phyloP scores from a whole-genome alignment of 129 eudicot species.

The Flaveria brownii region DNA sequence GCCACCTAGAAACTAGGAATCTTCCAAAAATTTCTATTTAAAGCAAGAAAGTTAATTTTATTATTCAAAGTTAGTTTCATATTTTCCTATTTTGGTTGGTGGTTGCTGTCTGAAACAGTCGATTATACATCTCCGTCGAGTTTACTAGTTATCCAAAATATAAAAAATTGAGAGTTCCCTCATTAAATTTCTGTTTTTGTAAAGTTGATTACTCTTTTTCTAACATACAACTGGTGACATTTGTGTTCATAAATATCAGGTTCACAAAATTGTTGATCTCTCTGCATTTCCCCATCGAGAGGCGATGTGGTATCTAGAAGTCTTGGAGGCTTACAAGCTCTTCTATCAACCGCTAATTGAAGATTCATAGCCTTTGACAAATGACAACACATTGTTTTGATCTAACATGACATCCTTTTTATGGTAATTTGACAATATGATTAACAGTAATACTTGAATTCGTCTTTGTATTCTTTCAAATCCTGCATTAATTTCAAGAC shows the following conservation, averaged over 20 bases:
- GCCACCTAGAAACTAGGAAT: neutral
- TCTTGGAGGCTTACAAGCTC: slow-evolving; percentile 84
- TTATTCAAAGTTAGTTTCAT: no score
- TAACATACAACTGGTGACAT: slow-evolving; percentile 13
- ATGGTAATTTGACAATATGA: neutral
- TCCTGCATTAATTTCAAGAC: neutral
- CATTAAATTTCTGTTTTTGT: neutral
- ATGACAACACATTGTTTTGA: slow-evolving; percentile 5
- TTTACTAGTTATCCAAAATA: no score
- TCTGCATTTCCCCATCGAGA: slow-evolving; percentile 85
- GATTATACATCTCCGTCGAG: no score
- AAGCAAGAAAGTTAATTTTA: neutral
- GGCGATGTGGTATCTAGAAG: slow-evolving; percentile 97
- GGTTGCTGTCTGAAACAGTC: no score
- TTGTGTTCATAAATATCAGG: slow-evolving; percentile 44
- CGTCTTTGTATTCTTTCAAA: neutral
- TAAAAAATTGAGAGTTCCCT: no score
- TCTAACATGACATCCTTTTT: neutral
- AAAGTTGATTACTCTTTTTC: neutral
- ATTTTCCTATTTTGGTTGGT: no score
- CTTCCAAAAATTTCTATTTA: neutral
- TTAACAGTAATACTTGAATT: neutral
- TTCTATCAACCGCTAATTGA: slow-evolving; percentile 57
- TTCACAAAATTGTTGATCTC: slow-evolving; percentile 91
- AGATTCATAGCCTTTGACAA: slow-evolving; percentile 40